A percentile compares a stretch with the other conserved stretches of the same genome.
These are phyloP conservation scores for Amoebophrya sp. DNA, from an alignment of 169 alveolate genomes.

Conservation along the genomic window DNA sequence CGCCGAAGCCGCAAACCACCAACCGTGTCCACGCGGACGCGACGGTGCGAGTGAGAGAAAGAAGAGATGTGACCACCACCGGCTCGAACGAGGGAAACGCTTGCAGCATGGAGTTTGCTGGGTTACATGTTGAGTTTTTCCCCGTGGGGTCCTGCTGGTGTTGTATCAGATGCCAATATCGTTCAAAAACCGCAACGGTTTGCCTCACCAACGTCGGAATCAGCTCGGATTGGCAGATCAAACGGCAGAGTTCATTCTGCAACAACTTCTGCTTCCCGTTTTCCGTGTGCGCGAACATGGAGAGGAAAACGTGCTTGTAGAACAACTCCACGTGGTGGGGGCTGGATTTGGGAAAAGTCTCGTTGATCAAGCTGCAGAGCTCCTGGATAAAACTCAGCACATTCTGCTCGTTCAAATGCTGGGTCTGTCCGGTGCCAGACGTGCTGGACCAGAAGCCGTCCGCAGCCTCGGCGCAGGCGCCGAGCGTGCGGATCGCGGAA, in stretches of 20 bases:
- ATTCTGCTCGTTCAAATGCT: neutral
- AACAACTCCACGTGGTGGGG: neutral
- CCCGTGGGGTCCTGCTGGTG: neutral
- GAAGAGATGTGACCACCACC: neutral
- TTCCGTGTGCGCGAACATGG: neutral
- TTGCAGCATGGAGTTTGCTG: neutral
- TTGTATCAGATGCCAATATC: neutral
- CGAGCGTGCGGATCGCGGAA: neutral
- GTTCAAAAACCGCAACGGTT: neutral
- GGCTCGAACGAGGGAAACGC: neutral
- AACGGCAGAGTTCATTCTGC: neutral
- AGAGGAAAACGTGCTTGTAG: neutral
- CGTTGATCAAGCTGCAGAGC: neutral
- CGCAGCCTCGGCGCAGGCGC: neutral
- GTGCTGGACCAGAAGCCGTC: neutral
- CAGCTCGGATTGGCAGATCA: neutral
- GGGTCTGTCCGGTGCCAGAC: neutral
- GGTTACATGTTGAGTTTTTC: too few relatives aligned
- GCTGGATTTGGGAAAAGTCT: neutral
- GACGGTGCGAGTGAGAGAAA: neutral
- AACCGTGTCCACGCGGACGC: neutral
- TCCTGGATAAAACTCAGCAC: too few relatives aligned
- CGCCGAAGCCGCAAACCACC: constrained; percentile 15
- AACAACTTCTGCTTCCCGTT: neutral
- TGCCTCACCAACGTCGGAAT: neutral